A percentile compares a stretch with the other conserved stretches of the same genome.
Conservation (phyloP, 257 asterid genomes). For the Cordia subcordata region DNA sequence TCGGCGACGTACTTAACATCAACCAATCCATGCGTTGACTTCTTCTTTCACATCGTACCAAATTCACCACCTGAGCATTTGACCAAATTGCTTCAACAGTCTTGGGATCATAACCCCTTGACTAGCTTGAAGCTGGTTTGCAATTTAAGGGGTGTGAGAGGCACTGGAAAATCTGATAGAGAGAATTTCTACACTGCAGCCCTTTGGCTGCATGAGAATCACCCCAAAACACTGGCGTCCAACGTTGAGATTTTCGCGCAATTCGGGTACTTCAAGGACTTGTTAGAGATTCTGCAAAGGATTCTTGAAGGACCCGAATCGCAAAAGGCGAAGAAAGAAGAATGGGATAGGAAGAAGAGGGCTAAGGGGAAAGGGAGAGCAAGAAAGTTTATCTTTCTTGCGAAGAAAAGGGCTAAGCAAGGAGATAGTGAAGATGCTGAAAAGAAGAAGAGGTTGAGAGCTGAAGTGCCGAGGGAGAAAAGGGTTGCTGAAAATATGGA, state of each 20-base stretch:
- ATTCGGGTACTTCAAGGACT: slow-evolving; percentile 30
- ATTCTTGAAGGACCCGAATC: slow-evolving; percentile 19
- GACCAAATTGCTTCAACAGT: slow-evolving; percentile 4
- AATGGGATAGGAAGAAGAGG: neutral
- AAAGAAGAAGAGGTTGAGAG: too few relatives aligned
- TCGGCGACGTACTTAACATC: slow-evolving; percentile 12
- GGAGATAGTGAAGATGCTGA: too few relatives aligned
- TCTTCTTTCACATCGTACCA: slow-evolving; percentile 27
- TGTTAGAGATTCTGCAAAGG: slow-evolving; percentile 28
- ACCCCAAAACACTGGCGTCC: slow-evolving; percentile 17
- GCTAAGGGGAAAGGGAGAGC: slow-evolving; percentile 3
- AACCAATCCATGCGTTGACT: slow-evolving; percentile 21
- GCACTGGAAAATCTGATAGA: slow-evolving; percentile 28
- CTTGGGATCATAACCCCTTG: slow-evolving; percentile 23
- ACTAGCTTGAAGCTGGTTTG: slow-evolving; percentile 19
- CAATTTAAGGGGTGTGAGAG: slow-evolving; percentile 26
- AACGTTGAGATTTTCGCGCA: slow-evolving; percentile 18
- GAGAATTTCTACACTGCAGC: slow-evolving; percentile 22
- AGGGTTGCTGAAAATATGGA: neutral
- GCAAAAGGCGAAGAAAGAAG: slow-evolving; percentile 4
- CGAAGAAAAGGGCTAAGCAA: too few relatives aligned
- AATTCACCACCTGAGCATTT: slow-evolving; percentile 14
- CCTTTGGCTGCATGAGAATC: slow-evolving; percentile 17
- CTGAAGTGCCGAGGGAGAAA: neutral
- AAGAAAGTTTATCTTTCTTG: neutral